These are phyloP conservation scores for Raphidocelis subcapitata DNA, from an alignment of 139 green algal genomes.

Conservation along the genomic window DNA sequence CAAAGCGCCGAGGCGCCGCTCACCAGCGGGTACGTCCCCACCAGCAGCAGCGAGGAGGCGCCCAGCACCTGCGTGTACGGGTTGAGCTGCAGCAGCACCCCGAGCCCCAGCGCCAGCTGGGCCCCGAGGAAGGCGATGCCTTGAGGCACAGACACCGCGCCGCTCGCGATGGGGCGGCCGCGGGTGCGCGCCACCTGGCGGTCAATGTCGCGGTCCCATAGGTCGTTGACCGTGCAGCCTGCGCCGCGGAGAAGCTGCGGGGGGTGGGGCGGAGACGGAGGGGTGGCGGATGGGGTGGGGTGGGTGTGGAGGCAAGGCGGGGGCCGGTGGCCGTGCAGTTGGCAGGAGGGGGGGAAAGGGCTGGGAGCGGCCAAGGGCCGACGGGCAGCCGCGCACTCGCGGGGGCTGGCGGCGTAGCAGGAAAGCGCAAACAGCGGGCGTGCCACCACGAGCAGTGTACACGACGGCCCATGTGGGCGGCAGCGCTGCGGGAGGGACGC, in stretches of 20 bases:
- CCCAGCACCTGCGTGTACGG: slow-evolving; percentile 81
- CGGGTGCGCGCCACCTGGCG: slow-evolving; percentile 71
- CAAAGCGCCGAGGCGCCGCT: too few relatives aligned
- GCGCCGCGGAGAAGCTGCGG: slow-evolving; percentile 77
- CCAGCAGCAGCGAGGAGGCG: slow-evolving; percentile 84
- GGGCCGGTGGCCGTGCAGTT: neutral
- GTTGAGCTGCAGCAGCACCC: slow-evolving; percentile 96
- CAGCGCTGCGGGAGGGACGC: slow-evolving; percentile 1
- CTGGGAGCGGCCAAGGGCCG: too few relatives aligned
- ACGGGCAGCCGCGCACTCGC: too few relatives aligned
- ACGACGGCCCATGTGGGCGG: neutral
- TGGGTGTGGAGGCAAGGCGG: neutral
- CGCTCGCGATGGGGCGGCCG: slow-evolving; percentile 68
- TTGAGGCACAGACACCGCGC: slow-evolving; percentile 38
- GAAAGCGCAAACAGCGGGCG: neutral
- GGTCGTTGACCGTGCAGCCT: slow-evolving; percentile 98
- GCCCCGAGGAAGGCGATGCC: slow-evolving; percentile 67
- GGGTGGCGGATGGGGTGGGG: neutral
- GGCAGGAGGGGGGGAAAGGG: too few relatives aligned
- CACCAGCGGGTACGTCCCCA: slow-evolving; percentile 84
- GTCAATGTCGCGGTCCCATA: slow-evolving; percentile 92
- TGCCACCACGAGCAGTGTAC: neutral
- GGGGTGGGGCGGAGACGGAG: neutral
- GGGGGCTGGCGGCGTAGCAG: too few relatives aligned
- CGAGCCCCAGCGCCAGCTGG: slow-evolving; percentile 81